Evolutionary conservation across 2,329 filamentous ascomycete genomes (phyloP).

Genomic region (Passalora sequoiae): DNA sequence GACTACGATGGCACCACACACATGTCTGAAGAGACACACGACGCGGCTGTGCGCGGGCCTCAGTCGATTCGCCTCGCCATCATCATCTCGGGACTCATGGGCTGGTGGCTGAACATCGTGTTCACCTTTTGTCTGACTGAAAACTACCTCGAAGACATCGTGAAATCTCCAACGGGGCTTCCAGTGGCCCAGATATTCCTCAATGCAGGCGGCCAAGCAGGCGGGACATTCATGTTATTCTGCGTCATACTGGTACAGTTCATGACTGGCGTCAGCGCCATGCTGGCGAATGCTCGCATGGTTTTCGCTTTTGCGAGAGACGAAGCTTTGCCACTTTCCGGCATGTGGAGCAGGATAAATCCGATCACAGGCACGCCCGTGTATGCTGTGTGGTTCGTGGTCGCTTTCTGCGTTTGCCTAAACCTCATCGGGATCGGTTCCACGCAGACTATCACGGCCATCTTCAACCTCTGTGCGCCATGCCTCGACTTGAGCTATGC

Average conservation of each 20-base stretch:
- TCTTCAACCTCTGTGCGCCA: slow-evolving; percentile 46
- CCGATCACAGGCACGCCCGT: slow-evolving; percentile 55
- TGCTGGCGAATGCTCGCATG: slow-evolving; percentile 54
- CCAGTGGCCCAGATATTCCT: slow-evolving; percentile 54
- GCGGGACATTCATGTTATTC: slow-evolving; percentile 25
- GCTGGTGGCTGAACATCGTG: slow-evolving; percentile 59
- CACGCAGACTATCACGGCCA: slow-evolving; percentile 47
- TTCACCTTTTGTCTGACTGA: slow-evolving; percentile 57
- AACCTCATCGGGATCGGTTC: slow-evolving; percentile 51
- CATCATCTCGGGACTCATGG: slow-evolving; percentile 52
- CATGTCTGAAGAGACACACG: slow-evolving; percentile 63
- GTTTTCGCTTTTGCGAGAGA: slow-evolving; percentile 39
- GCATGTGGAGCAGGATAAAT: slow-evolving; percentile 40
- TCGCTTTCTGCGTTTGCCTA: slow-evolving; percentile 51
- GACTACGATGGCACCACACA: slow-evolving; percentile 64
- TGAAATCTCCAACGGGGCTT: slow-evolving; percentile 55
- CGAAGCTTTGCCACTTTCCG: slow-evolving; percentile 35
- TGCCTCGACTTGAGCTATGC: slow-evolving; percentile 52
- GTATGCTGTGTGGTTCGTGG: slow-evolving; percentile 60
- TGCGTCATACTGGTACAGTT: slow-evolving; percentile 56
- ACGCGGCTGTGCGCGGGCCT: slow-evolving; percentile 57
- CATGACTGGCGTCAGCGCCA: slow-evolving; percentile 60
- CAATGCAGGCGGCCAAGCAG: slow-evolving; percentile 47
- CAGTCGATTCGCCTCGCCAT: slow-evolving; percentile 46
- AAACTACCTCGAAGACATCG: slow-evolving; percentile 51